These are phyloP conservation scores for Boletellus ananas DNA, from an alignment of 768 basidiomycete genomes.

Conservation along the genomic window DNA sequence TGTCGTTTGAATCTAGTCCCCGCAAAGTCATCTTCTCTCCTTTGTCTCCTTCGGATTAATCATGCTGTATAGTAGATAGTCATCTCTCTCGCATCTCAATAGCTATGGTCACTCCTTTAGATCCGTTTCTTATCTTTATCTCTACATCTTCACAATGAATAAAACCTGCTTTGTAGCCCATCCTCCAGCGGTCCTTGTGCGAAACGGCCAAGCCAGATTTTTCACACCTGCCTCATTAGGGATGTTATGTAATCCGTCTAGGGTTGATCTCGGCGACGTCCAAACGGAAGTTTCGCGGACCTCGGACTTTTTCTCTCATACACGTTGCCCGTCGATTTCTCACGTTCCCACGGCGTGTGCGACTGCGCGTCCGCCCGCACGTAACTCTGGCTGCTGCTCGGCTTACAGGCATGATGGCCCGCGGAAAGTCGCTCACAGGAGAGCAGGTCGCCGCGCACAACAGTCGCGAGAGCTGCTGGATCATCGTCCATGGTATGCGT, in stretches of 20 bases:
- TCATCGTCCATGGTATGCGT: conserved; percentile 72
- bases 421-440: conserved; percentile 35
- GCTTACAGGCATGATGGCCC: conserved; percentile 9
- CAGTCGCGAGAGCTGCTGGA: conserved; percentile 67
- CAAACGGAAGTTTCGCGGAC: not conserved
- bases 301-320: not conserved
- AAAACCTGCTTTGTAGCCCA: conserved; percentile 6
- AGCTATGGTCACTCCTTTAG: conserved; percentile 20
- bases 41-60: not conserved
- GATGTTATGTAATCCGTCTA: not conserved
- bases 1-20: conserved; percentile 35
- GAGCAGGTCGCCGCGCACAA: conserved; percentile 54
- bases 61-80: conserved; percentile 20
- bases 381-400: not conserved
- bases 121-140: conserved; percentile 15
- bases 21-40: not conserved
- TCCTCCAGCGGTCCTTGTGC: not conserved
- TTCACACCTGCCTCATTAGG: conserved; percentile 6
- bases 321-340: too few species aligned
- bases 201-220: not conserved
- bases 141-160: conserved; percentile 9
- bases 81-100: conserved; percentile 11
- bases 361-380: not conserved
- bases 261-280: too few species aligned
- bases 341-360: too few species aligned